A percentile compares a stretch with the other conserved stretches of the same genome.
phyloP scores from a whole-genome alignment of 768 basidiomycete species.

The Auricularia sp. region DNA sequence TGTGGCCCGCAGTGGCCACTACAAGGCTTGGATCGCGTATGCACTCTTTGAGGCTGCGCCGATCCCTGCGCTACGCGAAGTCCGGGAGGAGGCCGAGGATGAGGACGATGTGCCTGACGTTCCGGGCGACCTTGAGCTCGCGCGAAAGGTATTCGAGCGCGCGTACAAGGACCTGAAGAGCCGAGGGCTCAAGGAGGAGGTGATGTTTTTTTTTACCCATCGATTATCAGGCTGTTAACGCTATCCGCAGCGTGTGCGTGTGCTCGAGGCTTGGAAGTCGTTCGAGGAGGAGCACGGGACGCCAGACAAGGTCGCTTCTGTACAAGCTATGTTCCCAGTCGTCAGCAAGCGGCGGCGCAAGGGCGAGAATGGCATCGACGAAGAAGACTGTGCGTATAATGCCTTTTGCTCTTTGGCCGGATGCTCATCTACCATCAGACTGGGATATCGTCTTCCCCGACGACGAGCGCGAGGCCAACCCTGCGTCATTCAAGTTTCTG shows the following conservation, averaged over 20 bases:
- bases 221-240: neutral
- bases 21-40: conserved; percentile 95
- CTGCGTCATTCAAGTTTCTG: conserved; percentile 89
- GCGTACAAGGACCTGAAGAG: conserved; percentile 81
- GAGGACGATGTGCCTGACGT: conserved; percentile 45
- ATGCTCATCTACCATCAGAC: conserved; percentile 35
- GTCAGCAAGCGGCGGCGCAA: conserved; percentile 76
- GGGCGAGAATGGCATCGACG: conserved; percentile 75
- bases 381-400: conserved; percentile 54
- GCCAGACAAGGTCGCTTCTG: conserved; percentile 62
- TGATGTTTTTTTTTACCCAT: no score
- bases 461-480: conserved; percentile 89
- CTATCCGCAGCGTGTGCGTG: conserved; percentile 61
- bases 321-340: conserved; percentile 88
- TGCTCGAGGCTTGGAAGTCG: conserved; percentile 91
- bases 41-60: conserved; percentile 83
- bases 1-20: conserved; percentile 75
- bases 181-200: conserved; percentile 73
- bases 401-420: neutral
- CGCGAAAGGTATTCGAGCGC: conserved; percentile 73
- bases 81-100: conserved; percentile 65
- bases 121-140: conserved; percentile 52
- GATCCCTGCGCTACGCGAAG: conserved; percentile 51
- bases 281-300: conserved; percentile 81
- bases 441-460: conserved; percentile 95